Conservation (phyloP, 2,329 filamentous ascomycete species). For the Trichoderma citrinoviride region DNA sequence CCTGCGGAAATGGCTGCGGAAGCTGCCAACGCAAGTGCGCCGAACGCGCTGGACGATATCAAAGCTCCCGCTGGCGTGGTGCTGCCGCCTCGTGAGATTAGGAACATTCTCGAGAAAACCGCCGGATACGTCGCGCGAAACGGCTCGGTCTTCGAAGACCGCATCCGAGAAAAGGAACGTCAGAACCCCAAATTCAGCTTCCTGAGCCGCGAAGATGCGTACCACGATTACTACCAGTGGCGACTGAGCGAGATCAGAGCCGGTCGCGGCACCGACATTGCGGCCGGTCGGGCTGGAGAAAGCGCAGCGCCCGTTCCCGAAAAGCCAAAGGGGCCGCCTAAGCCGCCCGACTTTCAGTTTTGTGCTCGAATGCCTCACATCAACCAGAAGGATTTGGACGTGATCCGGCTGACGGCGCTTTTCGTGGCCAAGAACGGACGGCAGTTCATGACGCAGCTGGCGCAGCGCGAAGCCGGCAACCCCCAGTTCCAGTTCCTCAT, state of each 20-base stretch:
- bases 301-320: conserved; percentile 44
- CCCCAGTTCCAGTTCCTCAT: conserved; percentile 95
- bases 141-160: conserved; percentile 70
- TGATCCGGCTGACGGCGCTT: conserved; percentile 74
- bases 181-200: conserved; percentile 91
- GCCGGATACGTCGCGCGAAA: conserved; percentile 82
- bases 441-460: conserved; percentile 84
- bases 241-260: conserved; percentile 80
- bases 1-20: conserved; percentile 33
- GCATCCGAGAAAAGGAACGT: conserved; percentile 80
- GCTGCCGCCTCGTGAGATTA: conserved; percentile 84
- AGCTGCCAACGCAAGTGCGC: conserved; percentile 52
- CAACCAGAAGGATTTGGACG: conserved; percentile 84
- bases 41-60: conserved; percentile 59
- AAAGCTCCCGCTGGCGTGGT: conserved; percentile 82
- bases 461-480: conserved; percentile 84
- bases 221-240: conserved; percentile 88
- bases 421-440: conserved; percentile 93
- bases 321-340: conserved; percentile 76
- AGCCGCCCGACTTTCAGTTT: conserved; percentile 86
- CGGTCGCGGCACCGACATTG: conserved; percentile 75
- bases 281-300: conserved; percentile 71
- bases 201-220: conserved; percentile 74
- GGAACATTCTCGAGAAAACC: conserved; percentile 85
- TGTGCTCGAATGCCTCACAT: conserved; percentile 97